These are phyloP conservation scores for Xerocomus amazonicus DNA, from an alignment of 1,284 basidiomycete species.

Conservation along the genomic window DNA sequence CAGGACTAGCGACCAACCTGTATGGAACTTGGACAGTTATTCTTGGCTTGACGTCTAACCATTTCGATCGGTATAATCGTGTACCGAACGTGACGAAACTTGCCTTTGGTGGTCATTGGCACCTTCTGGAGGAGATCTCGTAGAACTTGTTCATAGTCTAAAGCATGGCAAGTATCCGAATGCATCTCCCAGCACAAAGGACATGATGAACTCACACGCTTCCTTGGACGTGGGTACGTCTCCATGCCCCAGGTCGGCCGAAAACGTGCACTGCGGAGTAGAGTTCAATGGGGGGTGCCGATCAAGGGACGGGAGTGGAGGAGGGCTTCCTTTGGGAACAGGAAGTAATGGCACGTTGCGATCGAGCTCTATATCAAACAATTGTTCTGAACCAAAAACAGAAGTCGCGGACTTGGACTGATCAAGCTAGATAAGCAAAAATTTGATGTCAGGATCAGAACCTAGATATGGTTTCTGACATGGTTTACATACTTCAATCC, in stretches of 20 bases:
- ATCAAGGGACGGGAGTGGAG: conserved; percentile 29
- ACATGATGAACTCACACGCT: conserved; percentile 18
- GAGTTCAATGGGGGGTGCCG: conserved; percentile 11
- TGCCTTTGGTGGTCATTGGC: conserved; percentile 60
- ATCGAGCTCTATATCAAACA: conserved; percentile 69
- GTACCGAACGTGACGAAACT: conserved; percentile 9
- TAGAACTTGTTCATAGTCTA: conserved; percentile 44
- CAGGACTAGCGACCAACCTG: conserved; percentile 44
- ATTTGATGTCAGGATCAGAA: neutral
- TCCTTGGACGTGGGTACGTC: conserved; percentile 11
- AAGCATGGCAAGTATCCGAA: neutral
- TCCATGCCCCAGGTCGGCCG: conserved; percentile 1
- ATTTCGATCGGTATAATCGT: conserved; percentile 3
- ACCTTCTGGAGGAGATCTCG: conserved; percentile 46
- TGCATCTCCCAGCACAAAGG: neutral
- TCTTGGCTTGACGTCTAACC: conserved; percentile 40
- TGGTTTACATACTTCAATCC: conserved; percentile 59
- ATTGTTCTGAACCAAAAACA: conserved; percentile 63
- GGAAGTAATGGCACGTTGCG: conserved; percentile 53
- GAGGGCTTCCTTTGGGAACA: conserved; percentile 22
- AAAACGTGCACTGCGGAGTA: neutral
- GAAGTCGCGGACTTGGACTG: conserved; percentile 45
- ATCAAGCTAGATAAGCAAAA: conserved; percentile 49
- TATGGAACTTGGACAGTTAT: conserved; percentile 45
- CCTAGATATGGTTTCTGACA: neutral